phyloP scores from a whole-genome alignment of 2,329 filamentous ascomycete genomes.

The Pseudogymnoascus verrucosus region DNA sequence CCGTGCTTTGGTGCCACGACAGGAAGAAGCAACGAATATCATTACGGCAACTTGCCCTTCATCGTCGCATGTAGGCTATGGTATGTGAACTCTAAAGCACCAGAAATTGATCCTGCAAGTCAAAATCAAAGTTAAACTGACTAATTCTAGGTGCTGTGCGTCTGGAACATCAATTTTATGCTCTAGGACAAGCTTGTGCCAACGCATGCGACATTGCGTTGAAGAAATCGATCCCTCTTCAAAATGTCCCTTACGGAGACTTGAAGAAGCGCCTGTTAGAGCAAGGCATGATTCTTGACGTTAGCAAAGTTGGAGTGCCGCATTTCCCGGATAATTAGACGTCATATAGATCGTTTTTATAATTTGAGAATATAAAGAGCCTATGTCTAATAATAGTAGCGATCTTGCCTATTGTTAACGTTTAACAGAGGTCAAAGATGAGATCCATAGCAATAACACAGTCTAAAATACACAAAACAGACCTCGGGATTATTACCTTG shows the following conservation, averaged over 20 bases:
- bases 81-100: neutral
- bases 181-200: constrained; percentile 13
- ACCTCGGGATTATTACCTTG: too few relatives aligned
- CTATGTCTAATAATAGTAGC: neutral
- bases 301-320: neutral
- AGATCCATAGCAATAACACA: neutral
- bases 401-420: neutral
- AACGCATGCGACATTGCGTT: constrained; percentile 14
- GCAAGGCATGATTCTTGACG: neutral
- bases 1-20: constrained; percentile 13
- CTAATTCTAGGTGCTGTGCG: constrained; percentile 11
- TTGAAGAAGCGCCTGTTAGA: neutral
- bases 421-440: neutral
- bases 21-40: constrained; percentile 11
- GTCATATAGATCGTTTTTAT: neutral
- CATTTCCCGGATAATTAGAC: neutral
- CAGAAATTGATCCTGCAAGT: neutral
- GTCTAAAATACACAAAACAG: neutral
- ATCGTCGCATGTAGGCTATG: neutral
- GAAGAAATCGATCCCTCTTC: neutral
- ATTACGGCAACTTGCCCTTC: neutral
- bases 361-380: neutral
- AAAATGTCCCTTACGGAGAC: constrained; percentile 11
- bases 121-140: neutral
- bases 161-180: constrained; percentile 14